A percentile compares a stretch with the other conserved stretches of the same genome.
Evolutionary conservation across 1,284 basidiomycete species (phyloP).

Genomic region (Cutaneotrichosporon cavernicola): DNA sequence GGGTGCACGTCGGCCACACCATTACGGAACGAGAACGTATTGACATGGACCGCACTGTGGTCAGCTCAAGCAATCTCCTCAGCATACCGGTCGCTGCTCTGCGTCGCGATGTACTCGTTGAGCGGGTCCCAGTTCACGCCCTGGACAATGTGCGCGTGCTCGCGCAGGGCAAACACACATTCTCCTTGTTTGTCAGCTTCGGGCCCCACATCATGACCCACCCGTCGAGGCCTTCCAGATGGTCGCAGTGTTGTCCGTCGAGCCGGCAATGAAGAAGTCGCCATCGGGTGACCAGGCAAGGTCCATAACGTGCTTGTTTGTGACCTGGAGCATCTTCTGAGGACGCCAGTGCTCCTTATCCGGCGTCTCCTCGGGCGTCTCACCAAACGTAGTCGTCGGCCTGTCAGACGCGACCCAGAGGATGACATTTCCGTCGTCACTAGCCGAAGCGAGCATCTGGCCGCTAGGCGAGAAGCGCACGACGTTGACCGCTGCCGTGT

Average conservation of each 20-base stretch:
- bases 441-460: conserved; percentile 88
- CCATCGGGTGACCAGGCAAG: conserved; percentile 95
- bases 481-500: conserved; percentile 94
- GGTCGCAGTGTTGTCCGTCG: conserved; percentile 87
- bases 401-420: conserved; percentile 85
- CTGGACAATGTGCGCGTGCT: conserved; percentile 92
- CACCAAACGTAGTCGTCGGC: conserved; percentile 73
- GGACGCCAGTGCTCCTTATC: conserved; percentile 97
- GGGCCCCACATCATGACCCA: conserved; percentile 24
- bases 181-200: conserved; percentile 37
- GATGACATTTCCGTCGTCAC: conserved; percentile 96
- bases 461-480: conserved; percentile 94
- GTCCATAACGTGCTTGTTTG: conserved; percentile 94
- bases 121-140: conserved; percentile 95
- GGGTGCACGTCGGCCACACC: conserved; percentile 77
- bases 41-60: conserved; percentile 74
- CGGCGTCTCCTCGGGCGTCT: conserved; percentile 74
- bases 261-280: conserved; percentile 88
- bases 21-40: conserved; percentile 71
- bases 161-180: conserved; percentile 54
- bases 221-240: conserved; percentile 51
- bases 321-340: conserved; percentile 77
- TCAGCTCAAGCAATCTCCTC: conserved; percentile 17
- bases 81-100: conserved; percentile 75
- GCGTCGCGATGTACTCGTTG: conserved; percentile 91